These are phyloP conservation scores for Myxozyma geophila DNA, from an alignment of 805 yeast genomes.

Conservation along the genomic window DNA sequence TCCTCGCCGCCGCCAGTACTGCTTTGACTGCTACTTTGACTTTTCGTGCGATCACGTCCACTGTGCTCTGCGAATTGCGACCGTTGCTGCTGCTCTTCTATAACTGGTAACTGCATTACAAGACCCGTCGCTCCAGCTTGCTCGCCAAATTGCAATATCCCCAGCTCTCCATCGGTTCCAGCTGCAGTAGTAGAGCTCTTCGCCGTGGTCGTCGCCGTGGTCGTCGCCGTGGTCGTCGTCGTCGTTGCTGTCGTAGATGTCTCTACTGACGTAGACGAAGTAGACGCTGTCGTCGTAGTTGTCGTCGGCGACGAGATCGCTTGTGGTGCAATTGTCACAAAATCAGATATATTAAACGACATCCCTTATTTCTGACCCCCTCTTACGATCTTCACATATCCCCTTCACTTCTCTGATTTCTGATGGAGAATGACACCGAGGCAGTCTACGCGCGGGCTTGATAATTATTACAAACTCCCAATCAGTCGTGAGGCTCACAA, in stretches of 20 bases:
- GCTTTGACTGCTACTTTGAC: not conserved
- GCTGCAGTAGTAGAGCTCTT: too few relatives aligned
- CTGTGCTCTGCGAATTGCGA: too few relatives aligned
- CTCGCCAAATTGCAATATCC: not conserved
- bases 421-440: too few relatives aligned
- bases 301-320: not conserved
- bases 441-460: too few relatives aligned
- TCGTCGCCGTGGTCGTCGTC: not conserved
- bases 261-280: not conserved
- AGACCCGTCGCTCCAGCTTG: not conserved
- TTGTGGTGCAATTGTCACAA: constrained; percentile 6
- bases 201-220: not conserved
- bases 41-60: not conserved
- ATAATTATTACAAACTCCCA: not conserved
- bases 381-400: not conserved
- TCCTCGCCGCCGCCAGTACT: not conserved
- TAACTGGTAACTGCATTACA: not conserved
- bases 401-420: not conserved
- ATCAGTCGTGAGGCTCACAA: too few relatives aligned
- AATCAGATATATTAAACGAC: constrained; percentile 7
- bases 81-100: not conserved
- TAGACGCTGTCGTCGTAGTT: not conserved
- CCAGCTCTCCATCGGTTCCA: too few relatives aligned
- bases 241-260: not conserved
- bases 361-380: not conserved